A percentile compares a stretch with the other conserved stretches of the same genome.
These are phyloP conservation scores for Leptographium wingfieldii DNA, from an alignment of 2,329 filamentous ascomycete species.

Conservation along the genomic window DNA sequence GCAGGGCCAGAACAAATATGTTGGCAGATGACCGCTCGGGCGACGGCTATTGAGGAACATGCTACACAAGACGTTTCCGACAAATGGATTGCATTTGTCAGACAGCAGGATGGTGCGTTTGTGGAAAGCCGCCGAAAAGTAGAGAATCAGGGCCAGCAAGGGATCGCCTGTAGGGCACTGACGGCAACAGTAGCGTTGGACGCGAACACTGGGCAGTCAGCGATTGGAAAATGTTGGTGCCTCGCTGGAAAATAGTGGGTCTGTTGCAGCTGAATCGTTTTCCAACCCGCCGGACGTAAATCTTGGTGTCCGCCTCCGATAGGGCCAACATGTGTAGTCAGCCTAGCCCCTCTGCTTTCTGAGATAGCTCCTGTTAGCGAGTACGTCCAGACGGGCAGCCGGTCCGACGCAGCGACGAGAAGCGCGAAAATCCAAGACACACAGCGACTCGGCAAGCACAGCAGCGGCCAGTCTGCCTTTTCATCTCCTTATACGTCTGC, in stretches of 20 bases:
- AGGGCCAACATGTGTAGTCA: neutral
- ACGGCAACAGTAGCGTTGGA: neutral
- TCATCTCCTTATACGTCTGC: neutral
- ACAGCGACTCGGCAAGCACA: neutral
- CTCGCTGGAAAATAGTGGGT: neutral
- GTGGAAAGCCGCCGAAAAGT: neutral
- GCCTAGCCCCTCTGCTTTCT: neutral
- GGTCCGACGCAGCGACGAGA: neutral
- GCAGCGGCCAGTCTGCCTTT: neutral
- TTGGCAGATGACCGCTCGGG: neutral
- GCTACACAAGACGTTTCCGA: neutral
- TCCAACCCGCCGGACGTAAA: neutral
- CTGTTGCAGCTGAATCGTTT: neutral
- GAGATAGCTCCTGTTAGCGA: neutral
- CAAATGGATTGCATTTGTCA: neutral
- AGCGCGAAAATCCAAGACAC: neutral
- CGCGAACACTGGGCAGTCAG: neutral
- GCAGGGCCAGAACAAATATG: neutral
- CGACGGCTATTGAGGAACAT: too few relatives aligned
- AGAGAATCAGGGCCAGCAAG: neutral
- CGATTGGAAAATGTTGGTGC: neutral
- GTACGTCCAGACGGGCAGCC: neutral
- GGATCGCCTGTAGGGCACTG: neutral
- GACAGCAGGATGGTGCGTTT: neutral
- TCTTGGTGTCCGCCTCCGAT: neutral